Evolutionary conservation across 768 basidiomycete genomes (phyloP).

Genomic region (Termitomyces sp.): DNA sequence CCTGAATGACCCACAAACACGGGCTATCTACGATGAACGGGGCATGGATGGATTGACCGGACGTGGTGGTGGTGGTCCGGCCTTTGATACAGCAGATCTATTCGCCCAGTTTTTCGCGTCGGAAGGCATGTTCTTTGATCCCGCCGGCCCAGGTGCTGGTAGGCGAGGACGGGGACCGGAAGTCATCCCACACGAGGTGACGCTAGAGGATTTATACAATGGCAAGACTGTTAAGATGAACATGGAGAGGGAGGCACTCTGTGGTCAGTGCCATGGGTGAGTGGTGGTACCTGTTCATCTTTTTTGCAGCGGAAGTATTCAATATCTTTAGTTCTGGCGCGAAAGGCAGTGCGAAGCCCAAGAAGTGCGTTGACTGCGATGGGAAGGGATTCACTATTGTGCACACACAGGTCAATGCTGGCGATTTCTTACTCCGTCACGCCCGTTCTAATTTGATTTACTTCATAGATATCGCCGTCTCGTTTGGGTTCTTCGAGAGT

Average conservation of each 20-base stretch:
- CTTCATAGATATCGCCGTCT: constrained; percentile 39
- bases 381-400: constrained; percentile 78
- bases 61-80: constrained; percentile 41
- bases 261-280: constrained; percentile 79
- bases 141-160: constrained; percentile 47
- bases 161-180: constrained; percentile 64
- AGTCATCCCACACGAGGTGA: constrained; percentile 77
- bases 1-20: constrained; percentile 64
- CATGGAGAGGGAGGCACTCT: constrained; percentile 83
- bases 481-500: constrained; percentile 50
- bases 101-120: constrained; percentile 73
- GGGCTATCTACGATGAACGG: constrained; percentile 69
- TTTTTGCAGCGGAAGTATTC: not conserved
- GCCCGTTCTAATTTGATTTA: not conserved
- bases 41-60: constrained; percentile 70
- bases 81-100: constrained; percentile 63
- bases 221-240: constrained; percentile 88
- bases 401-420: constrained; percentile 47
- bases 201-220: constrained; percentile 90
- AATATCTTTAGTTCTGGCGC: constrained; percentile 65
- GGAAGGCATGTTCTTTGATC: constrained; percentile 59
- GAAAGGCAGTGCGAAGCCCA: constrained; percentile 80
- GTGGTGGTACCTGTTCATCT: constrained; percentile 15
- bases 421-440: not conserved
- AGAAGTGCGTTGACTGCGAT: constrained; percentile 75